Evolutionary conservation across 306 rosid species (phyloP), one percentile per base, ranked within the genome.

Genomic region (Acacia acuminata): DNA sequence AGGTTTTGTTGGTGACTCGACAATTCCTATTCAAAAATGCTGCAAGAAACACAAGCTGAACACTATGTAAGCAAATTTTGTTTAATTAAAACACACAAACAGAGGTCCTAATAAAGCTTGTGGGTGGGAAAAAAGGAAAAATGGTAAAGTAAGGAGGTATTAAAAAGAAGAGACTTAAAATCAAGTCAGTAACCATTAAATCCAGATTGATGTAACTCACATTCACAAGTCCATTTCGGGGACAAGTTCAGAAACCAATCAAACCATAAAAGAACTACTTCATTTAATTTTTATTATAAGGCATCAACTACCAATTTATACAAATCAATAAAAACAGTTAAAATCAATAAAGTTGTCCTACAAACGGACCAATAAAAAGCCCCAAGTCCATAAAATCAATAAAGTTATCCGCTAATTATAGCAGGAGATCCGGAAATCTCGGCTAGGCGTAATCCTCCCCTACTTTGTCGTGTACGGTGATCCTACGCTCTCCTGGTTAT

Each of bases 171-270:
- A 15, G 44, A 30, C 25, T 10, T 75, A 43, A 36, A 55, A 55
- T n/a, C 19, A 27, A 73, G 61, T 75, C 20, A 53, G 50, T 36
- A n/a, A 40, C 12, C 56, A 58, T 42, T 15, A 42, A 76, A 76
- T 38, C 56, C 70, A 56, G 40, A 36, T 36, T 58, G 24, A 76
- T n/a, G 27, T n/a, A 58, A 58, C 43, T 48, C 82, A 38, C 72
- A 40, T 69, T 38, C 78, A 82, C 77, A 65, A 82, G 48, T 60
- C 16, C 38, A 60, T 71, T 78, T 11, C 72, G 34, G 42, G 25
- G 50, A 72, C 38, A 74, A 81, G 74, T 63, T 61, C 27, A 64
- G 66, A n/a, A n/a, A n/a, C n/a, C n/a, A n/a, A n/a, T n/a, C n/a
- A 64, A 65, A 60, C 56, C 71, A 76, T 38, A 3, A 43, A n/a